Conservation (phyloP, 2,329 filamentous ascomycete genomes). For the Penicillium sp. region DNA sequence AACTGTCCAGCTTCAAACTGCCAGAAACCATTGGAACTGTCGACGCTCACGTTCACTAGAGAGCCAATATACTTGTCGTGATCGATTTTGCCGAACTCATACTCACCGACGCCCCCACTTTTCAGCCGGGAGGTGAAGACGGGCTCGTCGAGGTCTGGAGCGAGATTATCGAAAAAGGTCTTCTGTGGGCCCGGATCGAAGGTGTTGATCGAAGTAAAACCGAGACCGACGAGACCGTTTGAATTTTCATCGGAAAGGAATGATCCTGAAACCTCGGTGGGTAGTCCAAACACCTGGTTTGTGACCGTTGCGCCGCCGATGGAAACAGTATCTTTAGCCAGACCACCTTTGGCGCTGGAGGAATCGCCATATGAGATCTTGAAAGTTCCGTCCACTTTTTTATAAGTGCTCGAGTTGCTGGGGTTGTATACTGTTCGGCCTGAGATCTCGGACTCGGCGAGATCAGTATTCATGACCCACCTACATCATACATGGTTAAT, state of each 20-base stretch:
- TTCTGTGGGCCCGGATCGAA: slow-evolving; percentile 66
- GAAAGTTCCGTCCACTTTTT: slow-evolving; percentile 57
- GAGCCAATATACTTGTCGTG: slow-evolving; percentile 63
- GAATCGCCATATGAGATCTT: slow-evolving; percentile 71
- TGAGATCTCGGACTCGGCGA: slow-evolving; percentile 49
- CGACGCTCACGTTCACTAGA: slow-evolving; percentile 65
- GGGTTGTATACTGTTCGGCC: slow-evolving; percentile 63
- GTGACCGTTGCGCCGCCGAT: slow-evolving; percentile 68
- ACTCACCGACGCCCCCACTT: slow-evolving; percentile 63
- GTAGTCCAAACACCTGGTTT: slow-evolving; percentile 70
- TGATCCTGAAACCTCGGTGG: slow-evolving; percentile 60
- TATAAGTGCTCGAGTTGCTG: slow-evolving; percentile 56
- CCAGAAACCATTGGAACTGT: slow-evolving; percentile 70
- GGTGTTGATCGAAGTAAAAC: slow-evolving; percentile 68
- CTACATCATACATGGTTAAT: slow-evolving; percentile 38
- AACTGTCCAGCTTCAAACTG: slow-evolving; percentile 64
- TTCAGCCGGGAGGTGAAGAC: slow-evolving; percentile 74
- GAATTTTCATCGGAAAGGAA: slow-evolving; percentile 65
- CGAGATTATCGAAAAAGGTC: slow-evolving; percentile 76
- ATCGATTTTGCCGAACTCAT: slow-evolving; percentile 76
- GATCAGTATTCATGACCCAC: slow-evolving; percentile 71
- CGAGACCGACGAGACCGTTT: slow-evolving; percentile 72
- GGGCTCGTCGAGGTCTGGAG: slow-evolving; percentile 63
- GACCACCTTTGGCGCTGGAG: slow-evolving; percentile 64
- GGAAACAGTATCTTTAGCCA: slow-evolving; percentile 69